Conservation (phyloP, 495 filamentous ascomycete genomes). For the Entonaema liquescens region DNA sequence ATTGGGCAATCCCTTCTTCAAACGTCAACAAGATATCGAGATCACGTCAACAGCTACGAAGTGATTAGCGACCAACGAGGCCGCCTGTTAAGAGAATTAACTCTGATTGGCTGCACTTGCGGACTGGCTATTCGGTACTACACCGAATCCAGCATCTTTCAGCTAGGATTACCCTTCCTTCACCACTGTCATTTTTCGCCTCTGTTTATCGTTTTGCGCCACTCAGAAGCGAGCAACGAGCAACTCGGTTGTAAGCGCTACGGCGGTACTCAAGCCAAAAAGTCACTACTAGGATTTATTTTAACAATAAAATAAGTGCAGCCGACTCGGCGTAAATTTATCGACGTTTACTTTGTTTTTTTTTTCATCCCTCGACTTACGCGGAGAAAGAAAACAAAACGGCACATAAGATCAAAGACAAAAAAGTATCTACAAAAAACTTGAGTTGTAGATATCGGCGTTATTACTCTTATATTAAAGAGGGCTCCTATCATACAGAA, state of each 20-base stretch:
- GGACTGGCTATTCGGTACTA: conserved; percentile 34
- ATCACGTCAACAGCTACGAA: conserved; percentile 41
- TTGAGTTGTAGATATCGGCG: background rate
- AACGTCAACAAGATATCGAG: conserved; percentile 43
- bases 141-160: conserved; percentile 37
- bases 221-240: conserved; percentile 5
- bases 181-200: conserved; percentile 21
- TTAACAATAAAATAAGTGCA: conserved; percentile 14
- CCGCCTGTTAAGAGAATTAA: conserved; percentile 20
- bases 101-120: conserved; percentile 31
- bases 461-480: background rate
- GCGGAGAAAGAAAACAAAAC: background rate
- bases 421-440: background rate
- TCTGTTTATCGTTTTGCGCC: conserved; percentile 29
- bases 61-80: conserved; percentile 41
- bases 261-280: conserved; percentile 7
- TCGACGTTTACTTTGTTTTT: conserved; percentile 18
- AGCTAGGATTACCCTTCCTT: conserved; percentile 36
- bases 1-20: conserved; percentile 44
- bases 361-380: conserved; percentile 6
- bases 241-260: conserved; percentile 17
- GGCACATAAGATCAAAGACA: background rate
- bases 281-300: conserved; percentile 16
- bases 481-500: background rate
- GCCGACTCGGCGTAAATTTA: conserved; percentile 28